Evolutionary conservation across 2,329 filamentous ascomycete genomes (phyloP), one percentile per base, ranked within the genome.

Genomic region (Talaromyces sp.): DNA sequence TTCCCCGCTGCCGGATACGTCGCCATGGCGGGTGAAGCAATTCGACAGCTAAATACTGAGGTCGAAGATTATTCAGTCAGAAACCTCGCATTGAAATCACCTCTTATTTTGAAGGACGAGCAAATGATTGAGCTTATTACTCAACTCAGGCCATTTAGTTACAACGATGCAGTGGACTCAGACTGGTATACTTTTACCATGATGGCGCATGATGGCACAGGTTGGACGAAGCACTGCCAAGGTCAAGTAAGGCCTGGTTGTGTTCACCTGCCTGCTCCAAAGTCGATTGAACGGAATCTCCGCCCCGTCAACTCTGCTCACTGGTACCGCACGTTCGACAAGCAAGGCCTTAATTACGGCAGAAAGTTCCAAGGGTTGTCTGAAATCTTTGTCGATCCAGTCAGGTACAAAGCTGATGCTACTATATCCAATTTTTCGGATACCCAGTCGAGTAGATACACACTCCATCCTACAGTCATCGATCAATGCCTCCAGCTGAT

Each of bases 181-280:
- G 46, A 54, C 2, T 66, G 67, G 67, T 65, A 64, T 44, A 55
- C 62, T 5, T 70, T 68, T 39, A 51, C 47, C 8, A 62, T 71
- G 5, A 47, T 37, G 2, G 65, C 66, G 3, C 54, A 61, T n/a
- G 48, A 54, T 20, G 62, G 61, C 8, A 50, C 40, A 2, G 40
- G 19, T 5, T 67, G 61, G 60, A 62, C 37, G 4, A 66, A 67
- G 40, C 64, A 69, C 39, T 64, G 46, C 59, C 24, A 27, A 27
- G 24, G 24, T 4, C 24, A 27, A 27, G 24, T 27, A 27, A 4
- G 24, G 24, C 9, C 24, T 27, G 5, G 24, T 27, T 27, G 9
- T 27, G 24, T 5, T 27, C 24, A 27, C 24, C 5, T 9, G 24
- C 24, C 24, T 4, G 4, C 24, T 27, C 5, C 9, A 27, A 27